These are phyloP conservation scores for Chamaecyparis obtusa DNA, from an alignment of 75 land plant genomes.

Conservation along the genomic window DNA sequence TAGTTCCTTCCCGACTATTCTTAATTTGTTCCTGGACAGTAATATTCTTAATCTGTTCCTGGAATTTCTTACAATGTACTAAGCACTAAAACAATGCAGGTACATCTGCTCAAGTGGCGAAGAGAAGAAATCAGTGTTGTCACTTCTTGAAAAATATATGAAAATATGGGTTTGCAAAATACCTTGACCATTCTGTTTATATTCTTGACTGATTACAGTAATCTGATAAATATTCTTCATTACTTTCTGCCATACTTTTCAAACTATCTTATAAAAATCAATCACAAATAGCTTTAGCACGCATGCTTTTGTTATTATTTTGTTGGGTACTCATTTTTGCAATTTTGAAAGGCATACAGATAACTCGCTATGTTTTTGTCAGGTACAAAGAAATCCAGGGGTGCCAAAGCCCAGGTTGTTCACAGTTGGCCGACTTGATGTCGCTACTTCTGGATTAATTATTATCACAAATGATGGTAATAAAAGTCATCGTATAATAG, in stretches of 20 bases:
- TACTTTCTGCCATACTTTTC: not conserved
- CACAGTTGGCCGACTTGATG: slow-evolving; percentile 98
- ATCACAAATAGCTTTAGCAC: not conserved
- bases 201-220: slow-evolving; percentile 10
- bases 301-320: not conserved
- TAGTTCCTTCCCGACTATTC: not conserved
- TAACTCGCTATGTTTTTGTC: slow-evolving; percentile 14
- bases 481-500: not conserved
- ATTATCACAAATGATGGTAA: slow-evolving; percentile 98
- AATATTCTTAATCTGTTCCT: not conserved
- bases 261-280: not conserved
- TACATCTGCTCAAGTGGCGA: slow-evolving; percentile 92
- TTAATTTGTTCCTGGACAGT: not conserved
- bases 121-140: slow-evolving; percentile 73
- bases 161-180: slow-evolving; percentile 74
- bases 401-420: slow-evolving; percentile 80
- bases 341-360: not conserved
- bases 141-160: slow-evolving; percentile 71
- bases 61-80: not conserved
- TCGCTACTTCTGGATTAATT: slow-evolving; percentile 95
- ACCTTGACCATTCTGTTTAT: not conserved
- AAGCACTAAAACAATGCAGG: slow-evolving; percentile 30
- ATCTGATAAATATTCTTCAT: not conserved
- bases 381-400: slow-evolving; percentile 77
- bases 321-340: not conserved